These are phyloP conservation scores for Rhizophlyctis rosea DNA, from an alignment of 192 early-diverging fungal species.

Conservation along the genomic window DNA sequence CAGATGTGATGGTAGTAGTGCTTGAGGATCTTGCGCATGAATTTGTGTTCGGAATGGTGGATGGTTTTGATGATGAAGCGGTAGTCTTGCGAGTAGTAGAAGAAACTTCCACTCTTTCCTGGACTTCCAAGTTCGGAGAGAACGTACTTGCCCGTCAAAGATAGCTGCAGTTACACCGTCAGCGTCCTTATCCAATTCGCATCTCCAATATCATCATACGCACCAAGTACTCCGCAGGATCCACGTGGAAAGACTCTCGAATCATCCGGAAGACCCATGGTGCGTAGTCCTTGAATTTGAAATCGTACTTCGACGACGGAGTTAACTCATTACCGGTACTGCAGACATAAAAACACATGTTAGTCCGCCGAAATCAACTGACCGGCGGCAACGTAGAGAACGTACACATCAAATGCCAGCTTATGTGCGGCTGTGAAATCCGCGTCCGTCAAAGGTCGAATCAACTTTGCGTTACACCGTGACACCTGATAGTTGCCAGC, in stretches of 20 bases:
- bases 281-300: constrained; percentile 99
- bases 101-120: neutral
- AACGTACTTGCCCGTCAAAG: neutral
- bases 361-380: too few relatives aligned
- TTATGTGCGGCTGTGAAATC: constrained; percentile 91
- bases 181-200: neutral
- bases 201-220: neutral
- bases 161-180: neutral
- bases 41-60: neutral
- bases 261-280: constrained; percentile 52
- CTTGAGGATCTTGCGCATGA: neutral
- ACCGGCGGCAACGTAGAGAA: neutral
- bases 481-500: too few relatives aligned
- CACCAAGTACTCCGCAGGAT: neutral
- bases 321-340: constrained; percentile 92
- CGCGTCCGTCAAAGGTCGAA: constrained; percentile 60
- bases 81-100: neutral
- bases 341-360: too few relatives aligned
- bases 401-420: constrained; percentile 91
- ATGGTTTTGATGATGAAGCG: neutral
- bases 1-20: constrained; percentile 57
- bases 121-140: neutral
- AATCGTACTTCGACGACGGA: constrained; percentile 93
- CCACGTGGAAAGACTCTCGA: neutral
- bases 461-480: constrained; percentile 80